These are phyloP conservation scores for Helicocarpus griseus DNA, from an alignment of 2,329 filamentous ascomycete species.

Conservation along the genomic window DNA sequence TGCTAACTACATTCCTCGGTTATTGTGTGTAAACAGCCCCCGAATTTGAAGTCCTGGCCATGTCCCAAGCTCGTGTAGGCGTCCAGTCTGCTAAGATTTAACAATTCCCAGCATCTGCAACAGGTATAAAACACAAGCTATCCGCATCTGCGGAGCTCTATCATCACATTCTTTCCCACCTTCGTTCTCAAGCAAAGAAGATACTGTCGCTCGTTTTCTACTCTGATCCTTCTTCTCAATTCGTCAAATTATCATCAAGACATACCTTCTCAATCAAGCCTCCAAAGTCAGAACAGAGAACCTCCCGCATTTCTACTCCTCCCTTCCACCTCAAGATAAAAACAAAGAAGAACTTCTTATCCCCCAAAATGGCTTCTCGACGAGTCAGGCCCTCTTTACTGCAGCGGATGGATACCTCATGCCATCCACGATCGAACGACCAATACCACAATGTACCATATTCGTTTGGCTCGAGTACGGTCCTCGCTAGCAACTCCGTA, in stretches of 20 bases:
- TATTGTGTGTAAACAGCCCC: not conserved
- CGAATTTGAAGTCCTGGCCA: not conserved
- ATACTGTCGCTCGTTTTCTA: slow-evolving; percentile 1
- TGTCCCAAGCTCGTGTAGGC: not conserved
- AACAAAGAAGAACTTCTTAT: not conserved
- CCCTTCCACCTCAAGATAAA: not conserved
- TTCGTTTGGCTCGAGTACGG: not conserved
- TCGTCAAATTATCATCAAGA: not conserved
- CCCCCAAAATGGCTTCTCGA: not conserved
- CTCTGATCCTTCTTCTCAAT: not conserved
- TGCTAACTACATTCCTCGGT: not conserved
- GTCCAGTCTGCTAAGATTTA: not conserved
- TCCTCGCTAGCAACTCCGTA: not conserved
- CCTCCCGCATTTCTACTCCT: not conserved
- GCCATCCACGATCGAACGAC: not conserved
- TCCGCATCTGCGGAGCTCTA: not conserved
- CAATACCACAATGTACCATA: not conserved
- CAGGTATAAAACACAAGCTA: not conserved
- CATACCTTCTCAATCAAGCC: not conserved
- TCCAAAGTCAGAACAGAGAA: not conserved
- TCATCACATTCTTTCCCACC: not conserved
- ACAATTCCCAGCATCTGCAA: not conserved
- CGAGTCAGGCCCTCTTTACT: not conserved
- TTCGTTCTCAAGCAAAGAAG: not conserved
- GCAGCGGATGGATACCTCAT: not conserved